Evolutionary conservation across 108 stramenopile genomes (phyloP), one percentile per base, ranked within the genome.

Genomic region (Bacterosira constricta): DNA sequence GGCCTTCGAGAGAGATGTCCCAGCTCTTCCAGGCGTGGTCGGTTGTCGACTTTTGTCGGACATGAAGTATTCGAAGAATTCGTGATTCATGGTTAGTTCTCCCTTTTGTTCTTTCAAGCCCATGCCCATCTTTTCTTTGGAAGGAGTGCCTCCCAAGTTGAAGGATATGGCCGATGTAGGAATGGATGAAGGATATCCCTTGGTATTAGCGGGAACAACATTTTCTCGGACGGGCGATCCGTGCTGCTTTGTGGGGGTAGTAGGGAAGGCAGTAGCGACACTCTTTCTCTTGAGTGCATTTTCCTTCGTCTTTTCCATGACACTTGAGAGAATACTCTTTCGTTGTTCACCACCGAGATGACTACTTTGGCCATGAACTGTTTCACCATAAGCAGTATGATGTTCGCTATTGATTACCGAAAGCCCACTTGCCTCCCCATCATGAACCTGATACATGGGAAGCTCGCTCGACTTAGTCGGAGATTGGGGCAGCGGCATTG

Each of bases 41-140:
- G 44, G 41, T 45, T 56, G n/a, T 1, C 58, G 69, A 37, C 57
- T 58, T 21, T 62, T 71, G 29, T 71, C 69, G 4, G 77, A 56
- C 77, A 77, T 79, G 34, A 79, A 79, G 52, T 71, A 71, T 31
- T 71, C 63, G 41, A 66, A 70, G 55, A 69, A 65, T 13, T 71
- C 71, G 31, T 61, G 64, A 66, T 30, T 71, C 71, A 47, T 63
- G 51, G 39, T 41, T 62, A 25, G 23, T 37, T 35, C 53, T 54
- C 17, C 53, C 4, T 54, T 26, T 1, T 29, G 31, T 17, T 15
- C 53, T 12, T 42, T 57, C 15, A 57, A 57, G n/a, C n/a, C n/a
- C n/a, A 34, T 32, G 8, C 41, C 39, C 18, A 41, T 32, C 18
- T 7, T 35, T 25, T 66, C 57, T 35, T 66, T 66, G 47, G 75